Evolutionary conservation across 305 asterid species (phyloP).

Genomic region (Fraxinus sp.): DNA sequence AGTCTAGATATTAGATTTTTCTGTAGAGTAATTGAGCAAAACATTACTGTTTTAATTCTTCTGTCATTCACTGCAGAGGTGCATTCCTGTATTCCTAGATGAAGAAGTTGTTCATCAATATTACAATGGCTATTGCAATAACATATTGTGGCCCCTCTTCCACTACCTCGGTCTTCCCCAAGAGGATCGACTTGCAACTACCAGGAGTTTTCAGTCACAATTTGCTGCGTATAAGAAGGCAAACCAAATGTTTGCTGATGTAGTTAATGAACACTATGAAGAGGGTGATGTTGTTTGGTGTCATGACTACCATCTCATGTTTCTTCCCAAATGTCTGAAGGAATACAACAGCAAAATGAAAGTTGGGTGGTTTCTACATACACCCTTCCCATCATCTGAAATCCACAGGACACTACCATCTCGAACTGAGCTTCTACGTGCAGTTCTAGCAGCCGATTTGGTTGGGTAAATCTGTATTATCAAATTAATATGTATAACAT

Average conservation of each 20-base stretch:
- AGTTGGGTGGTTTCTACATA: too few species aligned
- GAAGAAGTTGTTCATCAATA: slow-evolving; percentile 83
- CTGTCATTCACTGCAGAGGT: slow-evolving; percentile 50
- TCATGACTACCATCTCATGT: too few species aligned
- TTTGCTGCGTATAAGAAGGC: slow-evolving; percentile 84
- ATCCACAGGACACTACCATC: too few species aligned
- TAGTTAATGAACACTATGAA: slow-evolving; percentile 48
- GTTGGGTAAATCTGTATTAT: slow-evolving; percentile 60
- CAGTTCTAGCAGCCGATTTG: slow-evolving; percentile 53
- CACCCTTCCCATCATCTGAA: too few species aligned
- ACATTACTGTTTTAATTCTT: slow-evolving; percentile 9
- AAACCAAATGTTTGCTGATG: slow-evolving; percentile 91
- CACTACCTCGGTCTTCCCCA: slow-evolving; percentile 96
- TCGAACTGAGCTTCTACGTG: too few species aligned
- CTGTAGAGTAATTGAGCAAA: slow-evolving; percentile 13
- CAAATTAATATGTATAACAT: slow-evolving; percentile 5
- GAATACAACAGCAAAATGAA: too few species aligned
- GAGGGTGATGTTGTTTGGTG: too few species aligned
- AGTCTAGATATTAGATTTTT: slow-evolving; percentile 2
- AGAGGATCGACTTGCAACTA: slow-evolving; percentile 91
- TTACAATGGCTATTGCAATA: slow-evolving; percentile 91
- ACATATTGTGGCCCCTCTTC: slow-evolving; percentile 82
- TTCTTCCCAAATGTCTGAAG: too few species aligned
- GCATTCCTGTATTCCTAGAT: slow-evolving; percentile 88
- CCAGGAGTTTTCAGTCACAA: slow-evolving; percentile 90